These are phyloP conservation scores for Tuber magnatum DNA, from an alignment of 495 filamentous ascomycete genomes.

Conservation along the genomic window DNA sequence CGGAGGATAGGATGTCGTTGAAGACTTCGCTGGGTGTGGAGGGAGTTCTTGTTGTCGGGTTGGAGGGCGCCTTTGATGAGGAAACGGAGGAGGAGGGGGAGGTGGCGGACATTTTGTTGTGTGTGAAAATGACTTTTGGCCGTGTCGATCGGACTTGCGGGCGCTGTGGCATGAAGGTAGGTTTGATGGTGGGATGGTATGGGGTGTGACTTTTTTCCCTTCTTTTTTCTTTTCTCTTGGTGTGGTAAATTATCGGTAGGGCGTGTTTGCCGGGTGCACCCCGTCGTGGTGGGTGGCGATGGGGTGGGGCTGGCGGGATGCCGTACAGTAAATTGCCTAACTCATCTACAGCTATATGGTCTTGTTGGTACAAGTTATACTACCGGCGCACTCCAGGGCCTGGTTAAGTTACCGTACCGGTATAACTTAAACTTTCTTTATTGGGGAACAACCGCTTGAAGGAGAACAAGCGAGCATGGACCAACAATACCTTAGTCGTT, in stretches of 20 bases:
- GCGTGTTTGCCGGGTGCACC: neutral
- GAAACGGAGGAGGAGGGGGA: neutral
- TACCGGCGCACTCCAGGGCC: neutral
- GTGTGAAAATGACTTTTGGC: neutral
- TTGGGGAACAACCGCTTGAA: neutral
- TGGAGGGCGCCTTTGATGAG: neutral
- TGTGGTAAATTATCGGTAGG: neutral
- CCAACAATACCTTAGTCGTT: neutral
- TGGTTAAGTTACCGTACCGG: neutral
- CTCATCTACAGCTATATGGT: too few species aligned
- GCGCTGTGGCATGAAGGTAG: neutral
- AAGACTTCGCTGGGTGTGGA: conserved; percentile 2
- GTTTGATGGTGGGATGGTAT: neutral
- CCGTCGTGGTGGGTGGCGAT: neutral
- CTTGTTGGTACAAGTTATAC: too few species aligned
- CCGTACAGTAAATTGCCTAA: neutral
- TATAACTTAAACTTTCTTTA: neutral
- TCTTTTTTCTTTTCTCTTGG: neutral
- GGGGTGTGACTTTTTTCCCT: neutral
- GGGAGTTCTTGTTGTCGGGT: neutral
- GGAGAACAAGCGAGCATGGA: neutral
- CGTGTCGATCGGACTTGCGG: neutral
- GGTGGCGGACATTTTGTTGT: neutral
- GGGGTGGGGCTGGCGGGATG: neutral
- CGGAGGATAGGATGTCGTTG: conserved; percentile 6